phyloP scores from a whole-genome alignment of 73 alveolate species.

The Stentor coeruleus region DNA sequence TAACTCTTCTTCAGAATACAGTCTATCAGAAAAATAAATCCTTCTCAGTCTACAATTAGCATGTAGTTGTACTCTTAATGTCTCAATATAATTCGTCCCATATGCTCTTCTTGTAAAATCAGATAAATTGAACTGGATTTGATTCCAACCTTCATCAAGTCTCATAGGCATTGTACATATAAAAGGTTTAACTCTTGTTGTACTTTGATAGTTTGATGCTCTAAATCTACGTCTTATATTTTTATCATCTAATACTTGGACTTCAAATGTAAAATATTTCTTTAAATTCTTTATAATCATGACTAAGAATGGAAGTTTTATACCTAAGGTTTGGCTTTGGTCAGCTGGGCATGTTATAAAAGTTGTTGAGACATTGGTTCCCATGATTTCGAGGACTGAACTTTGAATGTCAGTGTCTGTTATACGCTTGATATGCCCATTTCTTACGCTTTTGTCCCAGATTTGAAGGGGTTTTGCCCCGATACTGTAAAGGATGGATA shows the following conservation, averaged over 20 bases:
- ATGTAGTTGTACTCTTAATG: slow-evolving; percentile 86
- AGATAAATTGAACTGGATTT: slow-evolving; percentile 86
- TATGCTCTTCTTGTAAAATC: slow-evolving; percentile 95
- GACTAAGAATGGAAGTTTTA: slow-evolving; percentile 89
- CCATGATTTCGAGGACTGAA: slow-evolving; percentile 89
- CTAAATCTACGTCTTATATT: slow-evolving; percentile 87
- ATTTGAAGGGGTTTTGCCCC: slow-evolving; percentile 86
- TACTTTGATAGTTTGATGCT: slow-evolving; percentile 84
- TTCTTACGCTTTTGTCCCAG: slow-evolving; percentile 80
- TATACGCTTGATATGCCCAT: slow-evolving; percentile 88
- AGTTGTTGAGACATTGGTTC: slow-evolving; percentile 86
- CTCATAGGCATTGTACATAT: slow-evolving; percentile 94
- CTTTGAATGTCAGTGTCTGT: slow-evolving; percentile 88
- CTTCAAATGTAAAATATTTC: slow-evolving; percentile 93
- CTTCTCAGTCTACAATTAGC: slow-evolving; percentile 95
- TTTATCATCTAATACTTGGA: slow-evolving; percentile 87
- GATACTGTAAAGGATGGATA: slow-evolving; percentile 78
- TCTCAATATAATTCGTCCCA: slow-evolving; percentile 90
- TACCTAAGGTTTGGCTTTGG: slow-evolving; percentile 80
- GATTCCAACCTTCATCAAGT: slow-evolving; percentile 94
- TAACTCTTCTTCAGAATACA: slow-evolving; percentile 71
- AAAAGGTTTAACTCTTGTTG: slow-evolving; percentile 91
- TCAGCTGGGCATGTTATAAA: slow-evolving; percentile 81
- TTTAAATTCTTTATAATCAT: slow-evolving; percentile 81
- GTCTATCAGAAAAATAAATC: slow-evolving; percentile 87